Percentiles rank a stretch among this genome's conserved stretches.
Evolutionary conservation across 2,329 filamentous ascomycete species (phyloP).

Genomic region (Paraconiothyrium sp.): DNA sequence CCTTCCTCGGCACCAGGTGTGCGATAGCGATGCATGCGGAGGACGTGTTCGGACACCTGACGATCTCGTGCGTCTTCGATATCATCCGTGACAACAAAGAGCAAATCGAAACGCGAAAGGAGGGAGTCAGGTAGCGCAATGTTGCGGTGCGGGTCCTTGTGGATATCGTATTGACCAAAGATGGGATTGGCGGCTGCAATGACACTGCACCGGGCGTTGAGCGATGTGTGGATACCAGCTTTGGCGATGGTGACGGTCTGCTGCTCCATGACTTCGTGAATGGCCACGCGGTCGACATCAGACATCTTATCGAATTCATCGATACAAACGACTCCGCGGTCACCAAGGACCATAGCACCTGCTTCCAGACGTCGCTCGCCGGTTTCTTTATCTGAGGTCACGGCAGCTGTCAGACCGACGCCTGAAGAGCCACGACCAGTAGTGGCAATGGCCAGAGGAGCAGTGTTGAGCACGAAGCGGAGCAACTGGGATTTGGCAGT

Average conservation of each 20-base stretch:
- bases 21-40: conserved; percentile 96
- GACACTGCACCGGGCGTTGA: conserved; percentile 96
- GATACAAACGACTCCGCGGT: conserved; percentile 97
- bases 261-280: conserved; percentile 99
- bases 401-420: conserved; percentile 95
- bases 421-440: conserved; percentile 96
- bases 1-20: conserved; percentile 93
- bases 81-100: conserved; percentile 97
- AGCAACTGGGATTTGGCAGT: conserved; percentile 98
- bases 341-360: conserved; percentile 97
- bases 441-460: conserved; percentile 93
- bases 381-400: conserved; percentile 96
- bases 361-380: conserved; percentile 94
- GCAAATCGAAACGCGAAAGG: conserved; percentile 95
- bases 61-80: conserved; percentile 94
- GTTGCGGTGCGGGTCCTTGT: conserved; percentile 98
- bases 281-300: conserved; percentile 95
- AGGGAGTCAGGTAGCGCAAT: conserved; percentile 97
- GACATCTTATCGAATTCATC: conserved; percentile 99
- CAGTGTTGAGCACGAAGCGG: conserved; percentile 96
- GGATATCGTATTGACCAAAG: conserved; percentile 96
- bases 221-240: conserved; percentile 95
- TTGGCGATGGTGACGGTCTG: conserved; percentile 99
- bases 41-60: conserved; percentile 92
- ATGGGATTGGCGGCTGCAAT: conserved; percentile 97